These are phyloP conservation scores for Theobroma cacao DNA, from an alignment of 345 rosid species.

Conservation along the genomic window DNA sequence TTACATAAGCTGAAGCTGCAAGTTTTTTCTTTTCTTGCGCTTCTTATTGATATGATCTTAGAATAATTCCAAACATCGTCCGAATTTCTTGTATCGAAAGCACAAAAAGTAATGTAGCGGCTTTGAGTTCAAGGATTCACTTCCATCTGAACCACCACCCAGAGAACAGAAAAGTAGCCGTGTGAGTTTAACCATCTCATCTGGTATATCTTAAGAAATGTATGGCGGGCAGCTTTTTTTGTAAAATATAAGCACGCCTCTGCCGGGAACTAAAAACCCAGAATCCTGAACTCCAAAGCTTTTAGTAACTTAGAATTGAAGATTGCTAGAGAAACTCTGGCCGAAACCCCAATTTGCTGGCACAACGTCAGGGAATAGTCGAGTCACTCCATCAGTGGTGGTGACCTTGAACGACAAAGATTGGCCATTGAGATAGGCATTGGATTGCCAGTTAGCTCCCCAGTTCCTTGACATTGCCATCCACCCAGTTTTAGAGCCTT, in stretches of 20 bases:
- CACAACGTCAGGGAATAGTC: constrained; percentile 41
- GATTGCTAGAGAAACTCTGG: constrained; percentile 43
- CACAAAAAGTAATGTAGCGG: not conserved
- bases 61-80: not conserved
- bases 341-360: constrained; percentile 79
- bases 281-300: constrained; percentile 11
- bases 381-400: constrained; percentile 61
- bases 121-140: constrained; percentile 21
- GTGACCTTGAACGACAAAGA: constrained; percentile 73
- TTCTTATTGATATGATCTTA: constrained; percentile 22
- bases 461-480: constrained; percentile 84
- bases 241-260: constrained; percentile 37
- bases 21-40: not conserved
- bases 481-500: constrained; percentile 81
- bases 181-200: not conserved
- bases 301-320: constrained; percentile 38
- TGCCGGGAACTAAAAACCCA: constrained; percentile 20
- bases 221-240: constrained; percentile 46
- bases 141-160: not conserved
- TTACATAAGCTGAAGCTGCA: constrained; percentile 15
- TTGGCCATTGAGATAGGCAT: constrained; percentile 75
- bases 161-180: not conserved
- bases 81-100: not conserved
- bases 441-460: constrained; percentile 98
- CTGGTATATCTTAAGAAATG: not conserved